Conservation (phyloP, 2,329 filamentous ascomycete genomes). For the Calonectria montana region DNA sequence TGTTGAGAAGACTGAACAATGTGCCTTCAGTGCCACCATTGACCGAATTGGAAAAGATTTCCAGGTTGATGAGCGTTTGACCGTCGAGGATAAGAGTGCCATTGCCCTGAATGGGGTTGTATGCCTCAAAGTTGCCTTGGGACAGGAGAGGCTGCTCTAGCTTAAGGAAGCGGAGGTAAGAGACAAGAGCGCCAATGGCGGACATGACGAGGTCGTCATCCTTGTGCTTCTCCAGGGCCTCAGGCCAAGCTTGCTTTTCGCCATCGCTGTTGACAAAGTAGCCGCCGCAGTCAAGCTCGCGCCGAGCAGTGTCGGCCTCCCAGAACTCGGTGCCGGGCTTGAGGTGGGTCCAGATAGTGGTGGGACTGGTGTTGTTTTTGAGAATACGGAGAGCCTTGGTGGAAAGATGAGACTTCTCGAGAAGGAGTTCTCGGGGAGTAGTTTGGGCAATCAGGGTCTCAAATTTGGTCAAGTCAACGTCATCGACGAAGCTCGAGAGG, state of each 20-base stretch:
- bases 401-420: conserved; percentile 89
- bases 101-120: conserved; percentile 91
- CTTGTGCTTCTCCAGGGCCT: conserved; percentile 75
- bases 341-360: conserved; percentile 94
- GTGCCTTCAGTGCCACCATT: conserved; percentile 89
- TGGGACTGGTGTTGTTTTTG: conserved; percentile 94
- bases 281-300: conserved; percentile 81
- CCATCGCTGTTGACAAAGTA: conserved; percentile 77
- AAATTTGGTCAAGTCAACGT: conserved; percentile 93
- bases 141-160: conserved; percentile 89
- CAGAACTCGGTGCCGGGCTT: conserved; percentile 92
- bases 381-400: conserved; percentile 91
- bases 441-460: conserved; percentile 97
- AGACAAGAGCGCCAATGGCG: conserved; percentile 86
- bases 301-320: conserved; percentile 83
- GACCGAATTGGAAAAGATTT: conserved; percentile 93
- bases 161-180: conserved; percentile 88
- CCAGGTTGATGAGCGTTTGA: conserved; percentile 97
- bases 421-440: conserved; percentile 84
- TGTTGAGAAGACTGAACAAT: conserved; percentile 89
- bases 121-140: conserved; percentile 90
- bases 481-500: conserved; percentile 91
- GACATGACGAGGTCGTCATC: conserved; percentile 90
- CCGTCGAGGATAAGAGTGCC: conserved; percentile 93
- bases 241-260: conserved; percentile 78